phyloP scores from a whole-genome alignment of 148 eudicot species.

The Simmondsia chinensis region DNA sequence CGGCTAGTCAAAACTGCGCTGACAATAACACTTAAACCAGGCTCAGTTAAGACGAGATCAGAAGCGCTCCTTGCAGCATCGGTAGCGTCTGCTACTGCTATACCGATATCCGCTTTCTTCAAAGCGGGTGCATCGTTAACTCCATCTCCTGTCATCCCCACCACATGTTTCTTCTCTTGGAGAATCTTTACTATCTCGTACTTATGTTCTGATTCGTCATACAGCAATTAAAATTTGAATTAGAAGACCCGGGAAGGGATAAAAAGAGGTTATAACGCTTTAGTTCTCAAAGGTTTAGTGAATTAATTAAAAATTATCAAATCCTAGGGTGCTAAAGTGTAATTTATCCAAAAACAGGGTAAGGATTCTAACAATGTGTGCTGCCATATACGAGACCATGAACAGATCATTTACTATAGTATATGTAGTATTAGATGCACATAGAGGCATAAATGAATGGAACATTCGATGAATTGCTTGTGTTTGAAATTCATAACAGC shows the following conservation, averaged over 20 bases:
- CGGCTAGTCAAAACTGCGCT: constrained; percentile 72
- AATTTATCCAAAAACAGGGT: too few relatives aligned
- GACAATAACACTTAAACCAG: constrained; percentile 66
- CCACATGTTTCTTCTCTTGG: constrained; percentile 57
- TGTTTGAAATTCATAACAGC: too few relatives aligned
- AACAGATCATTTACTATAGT: too few relatives aligned
- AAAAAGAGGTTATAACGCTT: too few relatives aligned
- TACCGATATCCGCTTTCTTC: constrained; percentile 74
- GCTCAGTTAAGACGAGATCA: constrained; percentile 67
- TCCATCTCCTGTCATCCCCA: constrained; percentile 77
- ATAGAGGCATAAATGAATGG: too few relatives aligned
- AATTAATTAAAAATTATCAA: too few relatives aligned
- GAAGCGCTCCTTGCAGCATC: constrained; percentile 73
- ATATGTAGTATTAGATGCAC: too few relatives aligned
- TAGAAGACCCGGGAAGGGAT: constrained; percentile 4
- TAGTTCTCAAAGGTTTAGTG: too few relatives aligned
- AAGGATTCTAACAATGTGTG: too few relatives aligned
- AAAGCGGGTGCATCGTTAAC: constrained; percentile 72
- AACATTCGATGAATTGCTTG: too few relatives aligned
- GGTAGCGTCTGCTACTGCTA: constrained; percentile 69
- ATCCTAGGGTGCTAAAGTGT: too few relatives aligned
- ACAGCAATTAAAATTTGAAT: constrained; percentile 3
- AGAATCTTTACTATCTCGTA: constrained; percentile 62
- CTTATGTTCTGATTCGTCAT: constrained; percentile 42
- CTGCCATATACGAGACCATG: too few relatives aligned